Evolutionary conservation across 768 basidiomycete species (phyloP).

Genomic region (Hygrocybe punicea): DNA sequence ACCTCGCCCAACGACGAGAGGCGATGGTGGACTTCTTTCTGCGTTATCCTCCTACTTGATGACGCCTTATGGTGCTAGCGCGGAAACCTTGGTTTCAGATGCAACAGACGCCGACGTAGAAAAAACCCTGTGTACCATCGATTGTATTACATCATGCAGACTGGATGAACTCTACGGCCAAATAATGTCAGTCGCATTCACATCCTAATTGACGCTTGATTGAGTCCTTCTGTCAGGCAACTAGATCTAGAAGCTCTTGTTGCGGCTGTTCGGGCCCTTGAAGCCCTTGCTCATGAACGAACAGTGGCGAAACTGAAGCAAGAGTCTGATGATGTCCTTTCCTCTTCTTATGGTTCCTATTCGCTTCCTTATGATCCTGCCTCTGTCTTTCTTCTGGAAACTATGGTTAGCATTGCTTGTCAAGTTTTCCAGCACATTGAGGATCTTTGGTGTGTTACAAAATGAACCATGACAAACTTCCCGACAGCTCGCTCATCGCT

Average conservation of each 20-base stretch:
- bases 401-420: slow-evolving; percentile 85
- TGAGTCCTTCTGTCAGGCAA: slow-evolving; percentile 45
- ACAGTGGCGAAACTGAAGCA: slow-evolving; percentile 77
- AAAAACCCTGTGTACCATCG: slow-evolving; percentile 90
- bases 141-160: slow-evolving; percentile 90
- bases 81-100: slow-evolving; percentile 76
- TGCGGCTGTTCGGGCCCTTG: slow-evolving; percentile 81
- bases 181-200: slow-evolving; percentile 64
- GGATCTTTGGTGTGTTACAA: slow-evolving; percentile 71
- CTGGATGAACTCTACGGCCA: slow-evolving; percentile 93
- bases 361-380: slow-evolving; percentile 91
- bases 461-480: not conserved
- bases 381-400: slow-evolving; percentile 90
- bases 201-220: not conserved
- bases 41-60: slow-evolving; percentile 93
- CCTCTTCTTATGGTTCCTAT: slow-evolving; percentile 43
- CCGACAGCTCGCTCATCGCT: slow-evolving; percentile 4
- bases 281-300: slow-evolving; percentile 85
- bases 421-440: slow-evolving; percentile 75
- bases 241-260: slow-evolving; percentile 76
- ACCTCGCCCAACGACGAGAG: slow-evolving; percentile 56
- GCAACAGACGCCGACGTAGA: slow-evolving; percentile 92
- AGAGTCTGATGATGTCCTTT: slow-evolving; percentile 57
- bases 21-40: slow-evolving; percentile 89
- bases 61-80: slow-evolving; percentile 80